Conservation (phyloP, 129 eudicot species). For the Flaveria brownii region DNA sequence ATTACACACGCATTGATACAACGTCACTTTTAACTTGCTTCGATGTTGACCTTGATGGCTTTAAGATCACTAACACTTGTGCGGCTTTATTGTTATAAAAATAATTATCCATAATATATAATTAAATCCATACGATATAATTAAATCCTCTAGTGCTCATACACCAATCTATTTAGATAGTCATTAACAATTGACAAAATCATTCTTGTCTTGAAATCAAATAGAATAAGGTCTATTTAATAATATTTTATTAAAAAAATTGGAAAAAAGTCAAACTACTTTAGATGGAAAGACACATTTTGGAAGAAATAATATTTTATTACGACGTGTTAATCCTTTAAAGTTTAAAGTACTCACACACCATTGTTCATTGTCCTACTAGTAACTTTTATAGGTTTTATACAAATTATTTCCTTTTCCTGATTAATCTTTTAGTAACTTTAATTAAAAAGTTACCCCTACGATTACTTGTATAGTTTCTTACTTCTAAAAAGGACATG, state of each 20-base stretch:
- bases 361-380: neutral
- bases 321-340: constrained; percentile 14
- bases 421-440: neutral
- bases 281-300: constrained; percentile 18
- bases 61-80: neutral
- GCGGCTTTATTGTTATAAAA: neutral
- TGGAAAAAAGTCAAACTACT: constrained; percentile 4
- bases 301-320: constrained; percentile 1
- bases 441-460: neutral
- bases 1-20: no score
- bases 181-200: neutral
- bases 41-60: no score
- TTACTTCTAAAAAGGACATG: neutral
- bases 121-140: neutral
- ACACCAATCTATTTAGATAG: neutral
- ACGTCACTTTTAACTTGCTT: no score
- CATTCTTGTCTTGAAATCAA: neutral
- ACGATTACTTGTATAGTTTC: neutral
- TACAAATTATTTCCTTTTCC: neutral
- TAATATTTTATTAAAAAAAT: neutral
- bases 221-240: neutral
- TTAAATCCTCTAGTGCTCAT: neutral
- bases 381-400: neutral
- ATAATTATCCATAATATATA: neutral
- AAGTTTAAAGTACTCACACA: neutral